These are phyloP conservation scores for Tylopilus rubrobrunneus DNA, from an alignment of 768 basidiomycete species.

Conservation along the genomic window DNA sequence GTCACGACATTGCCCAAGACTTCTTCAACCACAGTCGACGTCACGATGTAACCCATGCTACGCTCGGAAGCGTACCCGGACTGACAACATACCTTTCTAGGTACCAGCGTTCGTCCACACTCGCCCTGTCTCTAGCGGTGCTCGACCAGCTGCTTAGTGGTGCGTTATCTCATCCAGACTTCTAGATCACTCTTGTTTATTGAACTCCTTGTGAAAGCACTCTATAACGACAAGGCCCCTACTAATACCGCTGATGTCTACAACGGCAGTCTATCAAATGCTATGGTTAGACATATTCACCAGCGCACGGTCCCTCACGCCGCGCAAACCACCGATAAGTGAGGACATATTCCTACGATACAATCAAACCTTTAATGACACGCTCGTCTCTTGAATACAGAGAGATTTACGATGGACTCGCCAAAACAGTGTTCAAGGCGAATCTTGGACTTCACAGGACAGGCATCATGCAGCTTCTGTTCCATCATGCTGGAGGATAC, in stretches of 20 bases:
- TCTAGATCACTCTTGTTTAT: background rate
- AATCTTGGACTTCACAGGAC: constrained; percentile 33
- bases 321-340: constrained; percentile 28
- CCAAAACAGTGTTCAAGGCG: constrained; percentile 36
- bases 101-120: constrained; percentile 2
- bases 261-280: constrained; percentile 14
- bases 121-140: background rate
- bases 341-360: background rate
- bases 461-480: constrained; percentile 30
- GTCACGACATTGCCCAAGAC: constrained; percentile 38
- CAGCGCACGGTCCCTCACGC: constrained; percentile 17
- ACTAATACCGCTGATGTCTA: constrained; percentile 21
- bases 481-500: constrained; percentile 35
- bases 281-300: constrained; percentile 11
- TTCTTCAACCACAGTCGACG: constrained; percentile 27
- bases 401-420: constrained; percentile 35
- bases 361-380: background rate
- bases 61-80: background rate
- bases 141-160: background rate
- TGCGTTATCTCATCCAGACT: background rate
- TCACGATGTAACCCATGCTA: constrained; percentile 20
- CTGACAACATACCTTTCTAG: constrained; percentile 1
- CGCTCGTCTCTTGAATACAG: constrained; percentile 15
- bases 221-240: constrained; percentile 8
- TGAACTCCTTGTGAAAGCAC: background rate